These are phyloP conservation scores for Pythium periplocum DNA, from an alignment of 352 stramenopile species.

Conservation along the genomic window DNA sequence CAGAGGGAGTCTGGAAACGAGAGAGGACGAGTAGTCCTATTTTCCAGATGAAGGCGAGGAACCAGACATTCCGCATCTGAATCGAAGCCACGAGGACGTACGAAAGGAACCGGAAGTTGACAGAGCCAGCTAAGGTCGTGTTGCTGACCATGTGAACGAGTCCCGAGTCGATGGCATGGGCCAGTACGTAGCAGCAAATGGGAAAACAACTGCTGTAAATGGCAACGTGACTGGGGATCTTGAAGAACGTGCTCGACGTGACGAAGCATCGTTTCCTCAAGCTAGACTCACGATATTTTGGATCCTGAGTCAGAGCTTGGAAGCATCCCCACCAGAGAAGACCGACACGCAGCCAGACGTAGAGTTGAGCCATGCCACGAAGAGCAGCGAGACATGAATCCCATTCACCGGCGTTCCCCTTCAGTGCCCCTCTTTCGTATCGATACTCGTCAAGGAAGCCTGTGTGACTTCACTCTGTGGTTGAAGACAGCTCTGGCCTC, in stretches of 20 bases:
- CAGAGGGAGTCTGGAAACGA: too few species aligned
- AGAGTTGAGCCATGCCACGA: conserved; percentile 28
- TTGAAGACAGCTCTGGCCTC: too few species aligned
- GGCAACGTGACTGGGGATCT: conserved; percentile 46
- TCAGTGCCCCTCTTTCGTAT: conserved; percentile 33
- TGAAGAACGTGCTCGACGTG: conserved; percentile 16
- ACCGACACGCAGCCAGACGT: conserved; percentile 40
- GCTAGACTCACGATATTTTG: neutral
- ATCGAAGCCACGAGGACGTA: too few species aligned
- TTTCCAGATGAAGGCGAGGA: too few species aligned
- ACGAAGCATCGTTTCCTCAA: neutral
- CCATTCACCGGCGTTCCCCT: conserved; percentile 30
- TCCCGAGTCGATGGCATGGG: conserved; percentile 36
- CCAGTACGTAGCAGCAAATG: conserved; percentile 26
- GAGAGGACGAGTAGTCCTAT: too few species aligned
- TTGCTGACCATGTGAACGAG: conserved; percentile 9
- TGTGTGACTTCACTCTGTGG: too few species aligned
- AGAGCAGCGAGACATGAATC: conserved; percentile 24
- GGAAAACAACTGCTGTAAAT: conserved; percentile 47
- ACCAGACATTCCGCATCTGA: too few species aligned
- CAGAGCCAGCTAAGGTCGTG: too few species aligned
- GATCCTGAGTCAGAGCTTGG: neutral
- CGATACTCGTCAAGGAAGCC: too few species aligned
- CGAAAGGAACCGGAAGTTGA: too few species aligned
- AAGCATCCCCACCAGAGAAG: conserved; percentile 29